phyloP scores from a whole-genome alignment of 2,329 filamentous ascomycete species.

The Phialocephala sp. region DNA sequence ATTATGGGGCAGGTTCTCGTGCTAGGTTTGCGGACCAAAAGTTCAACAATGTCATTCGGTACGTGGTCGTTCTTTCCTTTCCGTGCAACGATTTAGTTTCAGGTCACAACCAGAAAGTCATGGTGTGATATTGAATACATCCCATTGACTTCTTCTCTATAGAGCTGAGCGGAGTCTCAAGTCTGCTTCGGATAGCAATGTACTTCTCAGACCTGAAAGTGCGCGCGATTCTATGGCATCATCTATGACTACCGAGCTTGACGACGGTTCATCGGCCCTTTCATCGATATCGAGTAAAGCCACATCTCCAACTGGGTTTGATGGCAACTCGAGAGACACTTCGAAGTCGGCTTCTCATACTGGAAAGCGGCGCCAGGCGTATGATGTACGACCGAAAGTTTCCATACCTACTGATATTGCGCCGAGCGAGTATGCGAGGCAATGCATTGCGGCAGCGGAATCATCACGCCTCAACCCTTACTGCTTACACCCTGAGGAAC shows the following conservation, averaged over 20 bases:
- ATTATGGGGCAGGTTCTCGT: constrained; percentile 30
- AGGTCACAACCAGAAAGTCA: constrained; percentile 11
- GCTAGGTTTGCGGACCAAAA: constrained; percentile 31
- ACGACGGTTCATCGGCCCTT: constrained; percentile 52
- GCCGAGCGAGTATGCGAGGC: constrained; percentile 80
- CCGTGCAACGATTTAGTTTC: constrained; percentile 23
- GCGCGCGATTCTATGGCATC: constrained; percentile 54
- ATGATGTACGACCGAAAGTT: constrained; percentile 73
- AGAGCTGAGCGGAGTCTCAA: constrained; percentile 36
- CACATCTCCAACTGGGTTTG: constrained; percentile 62
- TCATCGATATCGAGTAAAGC: constrained; percentile 66
- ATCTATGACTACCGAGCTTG: constrained; percentile 60
- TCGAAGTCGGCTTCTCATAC: constrained; percentile 35
- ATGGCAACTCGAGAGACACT: constrained; percentile 45
- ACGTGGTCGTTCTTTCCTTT: constrained; percentile 34
- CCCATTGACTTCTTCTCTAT: constrained; percentile 33
- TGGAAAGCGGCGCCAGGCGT: constrained; percentile 47
- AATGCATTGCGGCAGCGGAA: constrained; percentile 89
- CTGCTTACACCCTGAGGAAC: constrained; percentile 83
- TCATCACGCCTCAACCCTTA: constrained; percentile 90
- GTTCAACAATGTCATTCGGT: constrained; percentile 33
- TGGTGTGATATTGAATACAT: constrained; percentile 14
- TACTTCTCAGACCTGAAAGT: constrained; percentile 42
- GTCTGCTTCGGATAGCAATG: constrained; percentile 33
- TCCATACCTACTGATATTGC: constrained; percentile 82